phyloP scores from a whole-genome alignment of 768 basidiomycete genomes.

The Lepiota venenata region DNA sequence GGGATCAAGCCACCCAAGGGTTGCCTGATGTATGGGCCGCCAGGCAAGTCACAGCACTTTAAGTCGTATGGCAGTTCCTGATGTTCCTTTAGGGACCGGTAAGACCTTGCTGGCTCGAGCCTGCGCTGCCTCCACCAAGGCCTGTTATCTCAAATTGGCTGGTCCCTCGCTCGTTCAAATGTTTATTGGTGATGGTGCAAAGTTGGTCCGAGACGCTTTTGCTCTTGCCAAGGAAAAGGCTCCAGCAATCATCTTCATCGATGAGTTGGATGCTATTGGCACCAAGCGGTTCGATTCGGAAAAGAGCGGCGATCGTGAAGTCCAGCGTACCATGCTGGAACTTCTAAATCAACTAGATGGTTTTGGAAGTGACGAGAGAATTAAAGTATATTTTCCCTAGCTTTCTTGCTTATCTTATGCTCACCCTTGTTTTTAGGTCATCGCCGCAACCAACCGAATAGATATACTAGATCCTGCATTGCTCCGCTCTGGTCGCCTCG shows the following conservation, averaged over 20 bases:
- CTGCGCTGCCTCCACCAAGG: constrained; percentile 96
- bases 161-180: constrained; percentile 98
- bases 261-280: constrained; percentile 97
- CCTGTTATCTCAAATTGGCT: constrained; percentile 96
- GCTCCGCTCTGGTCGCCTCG: constrained; percentile 96
- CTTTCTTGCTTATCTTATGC: not conserved
- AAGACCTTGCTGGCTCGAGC: constrained; percentile 98
- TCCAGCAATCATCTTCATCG: constrained; percentile 98
- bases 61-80: constrained; percentile 4
- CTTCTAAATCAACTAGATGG: constrained; percentile 97
- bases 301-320: constrained; percentile 98
- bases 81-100: constrained; percentile 62
- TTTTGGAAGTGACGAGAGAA: constrained; percentile 94
- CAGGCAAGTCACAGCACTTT: constrained; percentile 50
- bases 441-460: constrained; percentile 97
- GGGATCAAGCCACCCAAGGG: constrained; percentile 98
- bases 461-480: constrained; percentile 98
- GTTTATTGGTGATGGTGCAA: constrained; percentile 99
- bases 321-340: constrained; percentile 99
- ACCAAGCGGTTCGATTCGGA: constrained; percentile 99
- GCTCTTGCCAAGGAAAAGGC: constrained; percentile 98
- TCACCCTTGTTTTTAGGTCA: constrained; percentile 57
- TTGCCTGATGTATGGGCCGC: constrained; percentile 98
- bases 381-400: constrained; percentile 62
- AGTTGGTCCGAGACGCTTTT: constrained; percentile 97